Percentiles rank a stretch among this genome's conserved stretches.
These are phyloP conservation scores for Adansonia gregorii DNA, from an alignment of 441 rosid species.

Conservation along the genomic window DNA sequence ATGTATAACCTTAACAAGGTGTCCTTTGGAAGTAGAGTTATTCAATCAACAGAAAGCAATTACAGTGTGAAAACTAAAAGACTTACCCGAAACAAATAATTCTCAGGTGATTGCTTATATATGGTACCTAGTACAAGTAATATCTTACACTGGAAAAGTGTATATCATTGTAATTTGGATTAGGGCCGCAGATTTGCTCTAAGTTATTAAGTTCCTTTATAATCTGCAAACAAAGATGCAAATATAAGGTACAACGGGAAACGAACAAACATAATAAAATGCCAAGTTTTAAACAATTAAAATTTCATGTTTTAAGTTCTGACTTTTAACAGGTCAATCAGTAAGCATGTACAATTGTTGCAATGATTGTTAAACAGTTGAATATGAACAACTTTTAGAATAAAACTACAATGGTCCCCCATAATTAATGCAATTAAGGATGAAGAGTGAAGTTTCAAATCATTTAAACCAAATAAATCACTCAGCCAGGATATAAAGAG, in stretches of 20 bases:
- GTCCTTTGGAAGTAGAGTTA: not conserved
- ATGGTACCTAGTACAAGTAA: slow-evolving; percentile 13
- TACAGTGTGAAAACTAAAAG: not conserved
- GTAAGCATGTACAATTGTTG: not conserved
- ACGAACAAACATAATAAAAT: slow-evolving; percentile 14
- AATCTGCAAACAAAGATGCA: slow-evolving; percentile 47
- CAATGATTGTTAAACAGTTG: not conserved
- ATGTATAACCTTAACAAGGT: slow-evolving; percentile 11
- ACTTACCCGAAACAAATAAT: slow-evolving; percentile 81
- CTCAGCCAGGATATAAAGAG: not conserved
- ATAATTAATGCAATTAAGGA: not conserved
- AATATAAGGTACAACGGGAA: not conserved
- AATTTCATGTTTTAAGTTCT: not conserved
- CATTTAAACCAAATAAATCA: slow-evolving; percentile 8
- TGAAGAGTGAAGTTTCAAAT: not conserved
- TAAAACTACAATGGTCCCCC: not conserved
- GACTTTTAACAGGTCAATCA: slow-evolving; percentile 5
- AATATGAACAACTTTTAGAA: not conserved
- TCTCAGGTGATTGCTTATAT: slow-evolving; percentile 64
- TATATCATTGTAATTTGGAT: slow-evolving; percentile 81
- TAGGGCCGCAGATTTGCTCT: slow-evolving; percentile 75
- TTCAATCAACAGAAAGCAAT: not conserved
- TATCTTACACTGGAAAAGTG: slow-evolving; percentile 84
- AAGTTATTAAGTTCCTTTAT: slow-evolving; percentile 60
- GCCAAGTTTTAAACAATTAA: not conserved